Evolutionary conservation across 202 grass and related monocot genomes (phyloP), one percentile per base, ranked within the genome.

Genomic region (Setaria viridis): DNA sequence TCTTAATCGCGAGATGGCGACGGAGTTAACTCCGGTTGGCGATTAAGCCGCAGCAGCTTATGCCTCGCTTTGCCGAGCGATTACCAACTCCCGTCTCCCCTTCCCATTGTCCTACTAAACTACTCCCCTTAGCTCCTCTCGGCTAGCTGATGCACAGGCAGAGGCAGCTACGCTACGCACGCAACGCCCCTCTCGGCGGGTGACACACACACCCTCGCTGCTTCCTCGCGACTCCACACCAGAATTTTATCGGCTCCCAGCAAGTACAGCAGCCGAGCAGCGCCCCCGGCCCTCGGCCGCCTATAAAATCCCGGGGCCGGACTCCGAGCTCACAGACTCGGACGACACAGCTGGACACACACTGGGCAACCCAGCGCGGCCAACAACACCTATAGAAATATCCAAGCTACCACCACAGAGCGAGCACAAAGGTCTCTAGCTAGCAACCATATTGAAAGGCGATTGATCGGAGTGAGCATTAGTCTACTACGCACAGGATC

Each of bases 301-400:
- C 85, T 88, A 88, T 88, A 88, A 62, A 91, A 91, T 77, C 50
- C 55, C 47, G 11, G 16, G 2, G 34, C 51, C 62, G 20, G 65
- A 50, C 56, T 65, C 81, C 55, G 77, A 77, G 48, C 71, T 80
- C 89, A 70, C 35, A 87, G 85, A 84, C 80, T 81, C 46, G 76
- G 55, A 80, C 76, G 60, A 63, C 60, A 63, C 58, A 68, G 79
- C 78, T 48, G 43, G 58, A 14, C 49, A 11, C 16, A 5, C 72
- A 42, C 56, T 48, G 69, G 50, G 78, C 13, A 77, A 29, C 45
- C 75, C 70, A 63, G 20, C 62, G 34, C 66, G 62, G 25, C 83
- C 6, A 21, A 4, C 19, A 30, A 29, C 29, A 12, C 49, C 80
- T 63, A 82, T 50, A 65, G 34, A 86, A 76, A 80, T 71, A 82